Evolutionary conservation across 495 filamentous ascomycete species (phyloP).

Genomic region (Hyaloscypha variabilis): DNA sequence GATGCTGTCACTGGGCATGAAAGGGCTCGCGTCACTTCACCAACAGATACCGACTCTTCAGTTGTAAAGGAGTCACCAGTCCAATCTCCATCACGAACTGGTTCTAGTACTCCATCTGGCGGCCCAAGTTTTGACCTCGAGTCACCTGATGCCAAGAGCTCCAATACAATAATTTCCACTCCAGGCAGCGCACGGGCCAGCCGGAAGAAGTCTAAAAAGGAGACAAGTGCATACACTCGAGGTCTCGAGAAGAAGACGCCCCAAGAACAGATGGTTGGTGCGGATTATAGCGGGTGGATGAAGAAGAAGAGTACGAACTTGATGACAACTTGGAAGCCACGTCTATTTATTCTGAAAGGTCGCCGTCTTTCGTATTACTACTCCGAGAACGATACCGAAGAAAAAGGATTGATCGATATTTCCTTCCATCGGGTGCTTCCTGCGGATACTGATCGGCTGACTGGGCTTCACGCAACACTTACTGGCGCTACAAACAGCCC

Average conservation of each 20-base stretch:
- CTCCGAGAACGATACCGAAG: slow-evolving; percentile 85
- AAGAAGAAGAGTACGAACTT: slow-evolving; percentile 96
- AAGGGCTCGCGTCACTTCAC: slow-evolving; percentile 52
- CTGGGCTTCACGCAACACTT: slow-evolving; percentile 86
- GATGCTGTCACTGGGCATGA: slow-evolving; percentile 73
- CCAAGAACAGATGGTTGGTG: slow-evolving; percentile 79
- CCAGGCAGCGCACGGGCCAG: slow-evolving; percentile 29
- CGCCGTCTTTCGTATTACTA: slow-evolving; percentile 95
- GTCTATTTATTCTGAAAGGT: slow-evolving; percentile 91
- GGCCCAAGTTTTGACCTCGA: slow-evolving; percentile 81
- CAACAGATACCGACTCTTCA: slow-evolving; percentile 46
- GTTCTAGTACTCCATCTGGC: slow-evolving; percentile 83
- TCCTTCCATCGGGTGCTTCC: slow-evolving; percentile 94
- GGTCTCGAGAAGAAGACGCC: slow-evolving; percentile 84
- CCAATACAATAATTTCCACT: slow-evolving; percentile 45
- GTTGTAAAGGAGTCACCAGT: slow-evolving; percentile 66
- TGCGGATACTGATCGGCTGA: slow-evolving; percentile 89
- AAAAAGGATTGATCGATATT: slow-evolving; percentile 96
- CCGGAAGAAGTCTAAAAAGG: slow-evolving; percentile 77
- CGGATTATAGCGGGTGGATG: slow-evolving; percentile 99
- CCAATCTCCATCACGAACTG: slow-evolving; percentile 72
- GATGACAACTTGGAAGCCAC: slow-evolving; percentile 95
- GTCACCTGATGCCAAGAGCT: slow-evolving; percentile 65
- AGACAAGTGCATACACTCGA: slow-evolving; percentile 89
- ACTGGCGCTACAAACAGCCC: slow-evolving; percentile 82